Evolutionary conservation across 2,329 filamentous ascomycete species (phyloP).

Genomic region (Phialemoniopsis sp.): DNA sequence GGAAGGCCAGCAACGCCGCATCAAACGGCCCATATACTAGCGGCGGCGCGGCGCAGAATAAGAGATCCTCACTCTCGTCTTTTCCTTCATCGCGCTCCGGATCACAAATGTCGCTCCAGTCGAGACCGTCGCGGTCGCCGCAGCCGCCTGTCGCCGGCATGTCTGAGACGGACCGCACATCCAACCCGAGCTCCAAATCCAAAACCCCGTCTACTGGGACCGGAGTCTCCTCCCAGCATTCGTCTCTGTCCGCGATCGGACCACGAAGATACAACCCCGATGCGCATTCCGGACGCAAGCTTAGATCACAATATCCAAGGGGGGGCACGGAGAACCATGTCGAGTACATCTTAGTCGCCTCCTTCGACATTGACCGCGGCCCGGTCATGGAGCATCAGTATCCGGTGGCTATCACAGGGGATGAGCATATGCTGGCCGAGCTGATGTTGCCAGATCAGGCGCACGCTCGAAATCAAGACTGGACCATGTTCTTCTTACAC

Average conservation of each 20-base stretch:
- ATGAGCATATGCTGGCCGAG: slow-evolving; percentile 97
- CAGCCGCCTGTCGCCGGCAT: slow-evolving; percentile 33
- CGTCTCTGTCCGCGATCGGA: slow-evolving; percentile 45
- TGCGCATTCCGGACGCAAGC: slow-evolving; percentile 47
- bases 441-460: slow-evolving; percentile 98
- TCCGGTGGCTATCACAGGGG: slow-evolving; percentile 88
- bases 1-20: slow-evolving; percentile 22
- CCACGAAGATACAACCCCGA: slow-evolving; percentile 46
- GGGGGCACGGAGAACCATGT: slow-evolving; percentile 84
- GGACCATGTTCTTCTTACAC: slow-evolving; percentile 98
- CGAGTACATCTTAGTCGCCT: slow-evolving; percentile 96
- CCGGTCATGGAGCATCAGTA: slow-evolving; percentile 99
- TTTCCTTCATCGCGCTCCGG: slow-evolving; percentile 55
- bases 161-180: slow-evolving; percentile 48
- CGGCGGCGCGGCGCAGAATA: slow-evolving; percentile 22
- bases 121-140: slow-evolving; percentile 51
- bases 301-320: slow-evolving; percentile 74
- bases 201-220: slow-evolving; percentile 55
- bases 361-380: slow-evolving; percentile 93
- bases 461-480: slow-evolving; percentile 91
- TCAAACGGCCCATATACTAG: slow-evolving; percentile 15
- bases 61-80: slow-evolving; percentile 59
- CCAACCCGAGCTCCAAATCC: slow-evolving; percentile 55
- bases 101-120: slow-evolving; percentile 52
- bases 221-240: slow-evolving; percentile 54